Evolutionary conservation across 345 rosid genomes (phyloP), one percentile per base, ranked within the genome.

Genomic region (Boechera divaricarpa): DNA sequence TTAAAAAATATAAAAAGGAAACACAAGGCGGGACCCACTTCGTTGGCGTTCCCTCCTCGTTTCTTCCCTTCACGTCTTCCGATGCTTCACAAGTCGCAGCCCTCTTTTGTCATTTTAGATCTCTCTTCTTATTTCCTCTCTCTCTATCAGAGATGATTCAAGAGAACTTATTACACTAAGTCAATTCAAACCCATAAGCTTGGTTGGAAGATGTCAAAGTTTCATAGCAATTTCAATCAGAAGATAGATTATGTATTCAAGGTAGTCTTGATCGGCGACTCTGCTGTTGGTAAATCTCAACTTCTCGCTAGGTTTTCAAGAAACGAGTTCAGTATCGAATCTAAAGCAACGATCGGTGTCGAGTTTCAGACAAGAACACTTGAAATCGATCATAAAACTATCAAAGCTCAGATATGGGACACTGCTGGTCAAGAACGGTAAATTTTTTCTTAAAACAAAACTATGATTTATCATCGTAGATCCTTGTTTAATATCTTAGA

Each of bases 361-460:
- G 90, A 89, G 67, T 87, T 89, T 33, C 91, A 87, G 70, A 85
- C 89, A 2, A 87, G 86, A 69, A 89, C 89, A 47, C 80, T 89
- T 62, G 41, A 66, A 12, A 77, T 89, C 72, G 91, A 87, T 76
- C 76, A 78, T 15, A 87, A 89, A 80, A 87, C 83, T 63, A 69
- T 87, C 87, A 87, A 87, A 73, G 91, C 93, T 74, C 93, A 89
- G 84, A 83, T 87, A 78, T 89, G 93, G 93, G 93, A 89, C 67
- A 89, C 93, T 38, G 93, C 93, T 11, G 93, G 93, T 75, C 93
- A 89, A 84, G 93, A 89, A 79, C 70, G 91, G 93, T 89, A 68
- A 16, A 2, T 4, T 10, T 36, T 58, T 9, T 3, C n/a, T 1
- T 13, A 28, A 18, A 6, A 7, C 18, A n/a, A 32, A n/a, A 33